These are phyloP conservation scores for Trebouxia sp. DNA, from an alignment of 139 green algal genomes.

Conservation along the genomic window DNA sequence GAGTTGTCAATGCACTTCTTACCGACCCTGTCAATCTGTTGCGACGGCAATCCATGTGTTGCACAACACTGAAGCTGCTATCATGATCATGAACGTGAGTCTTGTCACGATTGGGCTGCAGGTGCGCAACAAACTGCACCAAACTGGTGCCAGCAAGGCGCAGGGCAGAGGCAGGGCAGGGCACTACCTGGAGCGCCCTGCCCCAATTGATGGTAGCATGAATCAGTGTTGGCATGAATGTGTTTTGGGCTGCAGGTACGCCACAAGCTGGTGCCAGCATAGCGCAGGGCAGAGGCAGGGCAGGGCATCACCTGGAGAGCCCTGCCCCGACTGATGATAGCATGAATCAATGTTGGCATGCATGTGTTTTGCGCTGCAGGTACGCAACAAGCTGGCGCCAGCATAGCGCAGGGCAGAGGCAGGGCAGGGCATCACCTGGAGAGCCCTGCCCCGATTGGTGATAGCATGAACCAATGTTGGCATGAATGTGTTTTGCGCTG, in stretches of 20 bases:
- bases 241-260: slow-evolving; percentile 19
- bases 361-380: slow-evolving; percentile 18
- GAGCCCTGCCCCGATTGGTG: neutral
- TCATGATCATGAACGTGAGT: neutral
- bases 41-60: neutral
- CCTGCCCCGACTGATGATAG: neutral
- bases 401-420: neutral
- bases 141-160: neutral
- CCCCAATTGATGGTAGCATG: neutral
- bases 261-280: slow-evolving; percentile 23
- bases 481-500: too few relatives aligned
- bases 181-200: neutral
- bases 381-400: neutral
- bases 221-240: too few relatives aligned
- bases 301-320: slow-evolving; percentile 30
- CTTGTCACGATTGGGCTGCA: neutral
- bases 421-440: neutral
- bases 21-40: neutral
- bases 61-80: neutral
- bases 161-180: neutral
- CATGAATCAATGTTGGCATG: too few relatives aligned
- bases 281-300: slow-evolving; percentile 12
- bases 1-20: neutral
- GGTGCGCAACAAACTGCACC: neutral
- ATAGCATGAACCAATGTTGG: neutral